phyloP scores from a whole-genome alignment of 1,284 basidiomycete species.

The Ustilago sp. region DNA sequence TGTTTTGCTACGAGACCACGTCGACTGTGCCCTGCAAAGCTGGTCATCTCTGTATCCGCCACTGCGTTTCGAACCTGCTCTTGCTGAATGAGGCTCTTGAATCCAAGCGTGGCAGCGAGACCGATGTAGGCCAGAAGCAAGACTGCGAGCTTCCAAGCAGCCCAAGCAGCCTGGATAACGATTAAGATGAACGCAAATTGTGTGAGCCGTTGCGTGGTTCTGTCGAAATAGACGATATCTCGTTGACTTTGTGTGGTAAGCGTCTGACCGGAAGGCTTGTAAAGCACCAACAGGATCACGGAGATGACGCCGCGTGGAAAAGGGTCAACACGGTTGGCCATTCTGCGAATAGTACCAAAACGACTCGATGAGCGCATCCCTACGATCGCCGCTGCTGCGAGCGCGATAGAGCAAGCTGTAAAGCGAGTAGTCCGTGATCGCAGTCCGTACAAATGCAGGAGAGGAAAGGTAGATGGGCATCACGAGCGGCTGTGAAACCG shows the following conservation, averaged over 20 bases:
- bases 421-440: slow-evolving; percentile 48
- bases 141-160: slow-evolving; percentile 49
- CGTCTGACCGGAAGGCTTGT: slow-evolving; percentile 30
- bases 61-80: slow-evolving; percentile 22
- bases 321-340: slow-evolving; percentile 57
- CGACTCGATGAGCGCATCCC: slow-evolving; percentile 50
- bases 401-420: slow-evolving; percentile 56
- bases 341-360: slow-evolving; percentile 59
- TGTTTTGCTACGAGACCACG: slow-evolving; percentile 9
- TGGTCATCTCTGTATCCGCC: slow-evolving; percentile 17
- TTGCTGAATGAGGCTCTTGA: slow-evolving; percentile 25
- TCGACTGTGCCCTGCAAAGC: slow-evolving; percentile 18
- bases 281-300: slow-evolving; percentile 38
- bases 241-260: slow-evolving; percentile 13
- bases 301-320: slow-evolving; percentile 53
- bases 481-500: slow-evolving; percentile 29
- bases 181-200: slow-evolving; percentile 48
- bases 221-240: slow-evolving; percentile 46
- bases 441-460: slow-evolving; percentile 39
- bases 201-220: slow-evolving; percentile 24
- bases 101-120: slow-evolving; percentile 26
- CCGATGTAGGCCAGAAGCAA: slow-evolving; percentile 32
- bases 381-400: slow-evolving; percentile 22
- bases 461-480: slow-evolving; percentile 55
- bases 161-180: slow-evolving; percentile 49